phyloP scores from a whole-genome alignment of 176 grass and related monocot genomes.

The Puya raimondii region DNA sequence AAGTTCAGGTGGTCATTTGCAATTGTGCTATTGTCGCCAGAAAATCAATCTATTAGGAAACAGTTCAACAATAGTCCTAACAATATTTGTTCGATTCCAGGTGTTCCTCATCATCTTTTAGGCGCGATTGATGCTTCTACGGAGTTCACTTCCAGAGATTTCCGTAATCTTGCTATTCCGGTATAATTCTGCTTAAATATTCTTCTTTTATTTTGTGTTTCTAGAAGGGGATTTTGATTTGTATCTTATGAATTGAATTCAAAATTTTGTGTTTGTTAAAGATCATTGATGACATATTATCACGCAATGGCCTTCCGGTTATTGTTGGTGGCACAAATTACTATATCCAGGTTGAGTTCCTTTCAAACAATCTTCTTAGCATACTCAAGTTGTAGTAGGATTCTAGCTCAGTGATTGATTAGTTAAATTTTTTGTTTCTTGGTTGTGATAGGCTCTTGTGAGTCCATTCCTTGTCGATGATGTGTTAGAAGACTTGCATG shows the following conservation, averaged over 20 bases:
- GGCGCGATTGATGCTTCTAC: conserved; percentile 57
- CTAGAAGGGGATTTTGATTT: background rate
- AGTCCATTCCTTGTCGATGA: conserved; percentile 84
- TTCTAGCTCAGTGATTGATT: background rate
- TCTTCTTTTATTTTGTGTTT: background rate
- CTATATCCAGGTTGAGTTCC: conserved; percentile 70
- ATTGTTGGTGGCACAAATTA: conserved; percentile 91
- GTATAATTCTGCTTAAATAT: conserved; percentile 21
- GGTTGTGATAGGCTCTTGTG: conserved; percentile 46
- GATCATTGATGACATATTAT: conserved; percentile 72
- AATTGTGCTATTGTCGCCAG: too few species aligned
- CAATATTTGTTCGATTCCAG: conserved; percentile 20
- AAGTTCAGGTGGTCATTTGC: too few species aligned
- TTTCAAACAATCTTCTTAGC: background rate
- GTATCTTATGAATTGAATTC: background rate
- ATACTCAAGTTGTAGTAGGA: background rate
- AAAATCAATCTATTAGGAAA: too few species aligned
- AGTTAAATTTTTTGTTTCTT: background rate
- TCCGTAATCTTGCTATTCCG: conserved; percentile 48
- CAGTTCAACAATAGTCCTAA: background rate
- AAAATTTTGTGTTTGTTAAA: conserved; percentile 1
- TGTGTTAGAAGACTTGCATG: conserved; percentile 35
- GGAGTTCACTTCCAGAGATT: conserved; percentile 78
- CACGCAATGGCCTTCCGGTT: conserved; percentile 65
- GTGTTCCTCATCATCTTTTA: conserved; percentile 75